Evolutionary conservation across 768 basidiomycete species (phyloP).

Genomic region (Naganishia antarctica): DNA sequence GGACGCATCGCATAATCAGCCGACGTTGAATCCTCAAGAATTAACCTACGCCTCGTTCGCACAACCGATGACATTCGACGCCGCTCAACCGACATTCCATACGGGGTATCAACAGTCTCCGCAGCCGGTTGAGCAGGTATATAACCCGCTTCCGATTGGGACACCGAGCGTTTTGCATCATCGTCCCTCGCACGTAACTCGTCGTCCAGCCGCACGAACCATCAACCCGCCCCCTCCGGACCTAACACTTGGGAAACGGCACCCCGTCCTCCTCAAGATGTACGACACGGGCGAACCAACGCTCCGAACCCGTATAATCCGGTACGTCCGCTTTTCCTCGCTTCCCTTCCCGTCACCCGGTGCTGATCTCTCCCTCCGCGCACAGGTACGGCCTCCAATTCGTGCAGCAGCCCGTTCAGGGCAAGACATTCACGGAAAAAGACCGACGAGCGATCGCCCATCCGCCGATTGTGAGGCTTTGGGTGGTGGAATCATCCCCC

Average conservation of each 20-base stretch:
- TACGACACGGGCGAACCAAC: neutral
- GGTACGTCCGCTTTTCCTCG: neutral
- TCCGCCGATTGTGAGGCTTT: neutral
- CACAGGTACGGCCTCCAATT: slow-evolving; percentile 7
- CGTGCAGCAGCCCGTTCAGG: slow-evolving; percentile 9
- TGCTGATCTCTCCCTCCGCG: neutral
- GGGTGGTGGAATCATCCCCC: neutral
- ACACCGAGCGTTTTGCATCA: no score
- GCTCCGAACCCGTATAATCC: neutral
- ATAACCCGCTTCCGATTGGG: no score
- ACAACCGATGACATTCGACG: no score
- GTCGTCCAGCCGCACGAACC: no score
- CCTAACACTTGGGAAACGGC: neutral
- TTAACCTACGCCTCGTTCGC: no score
- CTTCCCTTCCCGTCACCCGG: neutral
- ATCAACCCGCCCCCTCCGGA: no score
- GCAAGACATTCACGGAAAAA: slow-evolving; percentile 12
- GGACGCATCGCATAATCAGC: no score
- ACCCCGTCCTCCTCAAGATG: neutral
- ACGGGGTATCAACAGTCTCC: no score
- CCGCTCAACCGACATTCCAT: no score
- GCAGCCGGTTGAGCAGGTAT: no score
- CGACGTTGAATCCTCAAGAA: no score
- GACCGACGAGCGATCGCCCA: slow-evolving; percentile 8
- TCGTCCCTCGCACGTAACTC: no score